Base-by-base conservation (phyloP, 257 asterid genomes). In the Capsicum chinense region DNA sequence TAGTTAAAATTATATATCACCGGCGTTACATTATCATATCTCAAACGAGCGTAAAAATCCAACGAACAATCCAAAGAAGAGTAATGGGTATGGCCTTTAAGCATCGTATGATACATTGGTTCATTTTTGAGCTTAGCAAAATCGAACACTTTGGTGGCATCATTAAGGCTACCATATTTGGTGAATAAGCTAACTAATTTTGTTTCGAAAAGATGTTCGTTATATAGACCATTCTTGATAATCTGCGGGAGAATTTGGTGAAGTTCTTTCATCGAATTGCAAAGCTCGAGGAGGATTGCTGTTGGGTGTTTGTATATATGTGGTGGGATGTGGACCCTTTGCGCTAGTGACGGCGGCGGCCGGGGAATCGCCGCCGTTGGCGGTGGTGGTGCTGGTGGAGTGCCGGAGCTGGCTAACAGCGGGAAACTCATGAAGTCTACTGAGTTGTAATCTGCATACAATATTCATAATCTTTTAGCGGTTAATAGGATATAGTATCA, bases 111-210 rank as follows among this genome's bases (percentile, higher is more conserved):
- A 39, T 96, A 94, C 9, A 96, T 89, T 6, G 93, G 95, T 83
- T 93, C 97, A 63, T 85, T 79, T 90, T 94, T 96, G 52, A 89
- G 71, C 21, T 89, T 86, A 42, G 94, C 85, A 63, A 96, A 90
- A 4, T 94, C 94, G 57, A 94, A 96, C 63, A 94, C 94, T 68
- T 88, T 90, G 79, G 88, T 86, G 68, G 99, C 97, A 70, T 94
- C 98, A 78, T 80, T 81, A 33, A 96, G 48, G 84, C 94, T 88
- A 56, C 97, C 95, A 88, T 88, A 93, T 82, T 90, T 94, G 91
- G 92, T 88, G 92, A 96, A 96, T 81, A 94, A 83, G 81, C 97
- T 91, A 87, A 96, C 88, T 84, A 96, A 94, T 89, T 96, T 96
- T 79, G 97, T 89, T 70, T 94, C 97, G 89, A 92, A 92, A 59